Base-by-base conservation (phyloP, 352 stramenopile genomes). In the Thraustotheca clavata region DNA sequence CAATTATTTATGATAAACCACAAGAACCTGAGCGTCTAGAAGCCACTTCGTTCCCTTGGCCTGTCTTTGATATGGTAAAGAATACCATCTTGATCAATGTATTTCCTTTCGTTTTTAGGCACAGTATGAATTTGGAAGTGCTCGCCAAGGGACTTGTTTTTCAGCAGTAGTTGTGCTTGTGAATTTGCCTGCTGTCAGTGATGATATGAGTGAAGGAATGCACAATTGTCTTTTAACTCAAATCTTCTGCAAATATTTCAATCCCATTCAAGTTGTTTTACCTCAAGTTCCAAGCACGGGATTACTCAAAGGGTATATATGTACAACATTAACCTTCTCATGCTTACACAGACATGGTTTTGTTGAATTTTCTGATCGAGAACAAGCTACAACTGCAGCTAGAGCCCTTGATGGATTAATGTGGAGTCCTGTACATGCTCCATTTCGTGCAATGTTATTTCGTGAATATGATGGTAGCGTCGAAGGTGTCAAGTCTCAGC, bases 121-220 rank as follows among this genome's bases (percentile, higher is more conserved):
- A 0, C 85, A 92, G 66, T 94, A 92, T 26, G 85, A 94, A 62
- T 92, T 94, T 55, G 83, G 81, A 29, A 94, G 86, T 46, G 80
- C 85, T 3, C 85, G 85, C 4, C 16, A 67, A 5, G 81, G 78
- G 5, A 94, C 85, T 34, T 89, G 85, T 60, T 94, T 92, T 57
- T 77, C 89, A 24, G 88, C 77, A 60, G 81, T 94, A 0, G 90
- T 84, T 38, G 85, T 94, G 39, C 61, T 94, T n/a, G 86, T 84
- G 31, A 89, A 92, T 27, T 41, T 94, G 27, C 85, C 85, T 0
- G 82, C 86, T 26, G 80, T 94, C n/a, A 52, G 43, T 31, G 43
- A 52, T 9, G 71, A 80, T 52, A 72, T 86, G 67, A 80, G 71
- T 0, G 78, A 89, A 40, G 83, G 89, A 40, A 61, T 94, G 18